Evolutionary conservation across 768 basidiomycete species (phyloP), one percentile per base, ranked within the genome.

Genomic region (Albatrellus ellisii): DNA sequence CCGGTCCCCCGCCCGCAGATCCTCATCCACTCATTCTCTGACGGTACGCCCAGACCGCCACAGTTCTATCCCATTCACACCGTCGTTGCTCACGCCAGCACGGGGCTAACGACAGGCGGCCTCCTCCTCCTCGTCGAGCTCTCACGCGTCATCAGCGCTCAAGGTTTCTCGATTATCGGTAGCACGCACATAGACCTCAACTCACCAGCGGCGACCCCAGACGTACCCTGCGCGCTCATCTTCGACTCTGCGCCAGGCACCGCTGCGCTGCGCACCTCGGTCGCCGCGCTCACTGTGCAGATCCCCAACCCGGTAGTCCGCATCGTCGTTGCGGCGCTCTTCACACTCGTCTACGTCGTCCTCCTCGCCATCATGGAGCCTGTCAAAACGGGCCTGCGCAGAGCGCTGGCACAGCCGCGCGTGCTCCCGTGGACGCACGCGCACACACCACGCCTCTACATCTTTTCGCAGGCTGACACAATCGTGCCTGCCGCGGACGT

Each of bases 371-470:
- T 14, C 2, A 37, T 45, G 22, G 15, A 42, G 34, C 21, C 39
- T 0, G 39, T 51, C 24, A 35, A 41, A 4, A 21, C 18, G 2
- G n/a, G n/a, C n/a, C 25, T 37, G 36, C 26, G 43, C 20, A 18
- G 31, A 0, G 22, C 9, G 3, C 25, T 54, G 21, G 45, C 46
- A 41, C 42, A 51, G 5, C 55, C 60, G 2, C 38, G 17, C 6
- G 28, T 64, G 21, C 43, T 64, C 4, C 60, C 60, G 1, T 62
- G 63, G 61, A 57, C 51, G 50, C 45, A 42, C 12, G 7, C 22
- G 22, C 37, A 40, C 7, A 63, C 63, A 10, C 63, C 61, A 0
- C 49, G 65, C 9, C 28, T 66, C 25, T 65, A 66, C 32, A 27
- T 65, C 15, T 65, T 55, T 45, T 65, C 62, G 8, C 50, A 48